Evolutionary conservation across 305 asterid species (phyloP).

Genomic region (Rubia peregrina): DNA sequence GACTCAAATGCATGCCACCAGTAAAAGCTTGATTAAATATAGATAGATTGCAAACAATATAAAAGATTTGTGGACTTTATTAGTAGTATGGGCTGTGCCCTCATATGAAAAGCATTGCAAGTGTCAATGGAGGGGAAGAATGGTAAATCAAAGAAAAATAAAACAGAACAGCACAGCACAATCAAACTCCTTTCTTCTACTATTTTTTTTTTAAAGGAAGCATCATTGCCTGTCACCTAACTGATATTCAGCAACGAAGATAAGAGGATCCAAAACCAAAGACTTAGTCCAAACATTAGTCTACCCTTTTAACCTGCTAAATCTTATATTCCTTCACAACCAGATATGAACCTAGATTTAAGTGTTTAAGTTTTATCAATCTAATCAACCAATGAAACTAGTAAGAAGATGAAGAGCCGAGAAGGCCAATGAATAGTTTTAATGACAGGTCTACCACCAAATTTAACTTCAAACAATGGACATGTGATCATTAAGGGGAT

Average conservation of each 20-base stretch:
- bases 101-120: not conserved
- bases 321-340: not conserved
- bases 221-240: not conserved
- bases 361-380: not conserved
- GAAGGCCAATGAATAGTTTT: not conserved
- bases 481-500: not conserved
- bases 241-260: not conserved
- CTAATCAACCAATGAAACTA: not conserved
- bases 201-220: too few species aligned
- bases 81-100: not conserved
- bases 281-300: not conserved
- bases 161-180: too few species aligned
- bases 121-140: slow-evolving; percentile 1
- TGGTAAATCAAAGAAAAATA: not conserved
- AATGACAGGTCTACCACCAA: not conserved
- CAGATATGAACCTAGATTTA: too few species aligned
- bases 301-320: not conserved
- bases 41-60: not conserved
- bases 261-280: not conserved
- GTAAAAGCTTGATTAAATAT: not conserved
- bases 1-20: not conserved
- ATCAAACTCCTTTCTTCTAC: not conserved
- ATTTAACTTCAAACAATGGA: not conserved
- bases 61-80: not conserved
- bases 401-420: not conserved